Evolutionary conservation across 192 early-diverging fungal genomes (phyloP), one percentile per base, ranked within the genome.

Genomic region (Gonapodya prolifera): DNA sequence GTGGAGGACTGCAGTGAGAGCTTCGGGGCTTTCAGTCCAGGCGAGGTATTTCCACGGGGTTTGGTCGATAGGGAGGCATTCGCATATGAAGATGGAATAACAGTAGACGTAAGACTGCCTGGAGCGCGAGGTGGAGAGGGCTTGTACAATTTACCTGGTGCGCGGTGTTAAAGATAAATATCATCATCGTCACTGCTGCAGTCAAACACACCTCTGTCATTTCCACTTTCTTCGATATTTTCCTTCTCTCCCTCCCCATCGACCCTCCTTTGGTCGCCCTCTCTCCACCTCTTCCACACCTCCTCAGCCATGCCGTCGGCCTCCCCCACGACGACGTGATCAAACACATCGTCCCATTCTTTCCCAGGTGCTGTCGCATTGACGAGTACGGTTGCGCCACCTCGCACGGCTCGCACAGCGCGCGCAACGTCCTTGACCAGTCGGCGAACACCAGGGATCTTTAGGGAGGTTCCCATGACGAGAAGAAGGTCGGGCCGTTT

Each of bases 381-480:
- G n/a, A 96, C 87, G 76, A 95, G 86, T 34, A 94, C 85, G 2
- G 93, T 81, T 8, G 71, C 45, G 35, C 85, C 85, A 30, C 78
- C 77, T 2, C 83, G 79, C 34, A 82, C 81, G 70, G 83, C 77
- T 69, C 90, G 91, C 36, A 91, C 83, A 30, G 82, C 80, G 30
- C 81, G 82, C 30, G 94, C 91, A 8, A 92, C 83, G 45, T 91
- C 85, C 80, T 91, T 92, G 35, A 96, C 91, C 34, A 95, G 83
- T 75, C 82, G 77, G 45, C 93, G 92, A 33, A 94, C 83, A 1
- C 92, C 95, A 35, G 87, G 85, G 30, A 96, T 91, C 80, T 93
- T 93, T 33, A 96, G 86, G 18, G 91, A 93, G 17, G 95, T 96
- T 8, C 95, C 95, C 90, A 96, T 93, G 33, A 96, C 91, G 34